Conservation (phyloP, 2,329 filamentous ascomycete species). For the Nothopassalora personata region DNA sequence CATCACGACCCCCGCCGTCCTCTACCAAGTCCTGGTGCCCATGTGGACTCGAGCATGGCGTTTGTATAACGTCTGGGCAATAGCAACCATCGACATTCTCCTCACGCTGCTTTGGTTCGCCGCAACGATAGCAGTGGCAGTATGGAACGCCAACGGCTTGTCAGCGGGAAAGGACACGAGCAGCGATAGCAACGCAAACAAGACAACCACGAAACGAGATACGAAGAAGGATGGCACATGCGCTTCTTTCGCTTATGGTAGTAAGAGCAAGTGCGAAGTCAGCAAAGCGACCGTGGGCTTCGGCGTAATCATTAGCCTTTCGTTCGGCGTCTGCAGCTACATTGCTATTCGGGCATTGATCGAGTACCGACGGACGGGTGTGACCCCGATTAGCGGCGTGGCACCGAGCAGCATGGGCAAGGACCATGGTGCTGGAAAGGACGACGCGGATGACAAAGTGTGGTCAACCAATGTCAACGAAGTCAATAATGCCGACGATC, state of each 20-base stretch:
- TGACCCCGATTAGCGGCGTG: conserved; percentile 37
- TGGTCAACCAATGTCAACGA: conserved; percentile 42
- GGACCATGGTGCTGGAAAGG: conserved; percentile 35
- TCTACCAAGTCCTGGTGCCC: conserved; percentile 57
- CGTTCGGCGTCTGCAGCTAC: conserved; percentile 49
- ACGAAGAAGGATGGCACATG: conserved; percentile 41
- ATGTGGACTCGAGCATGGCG: conserved; percentile 55
- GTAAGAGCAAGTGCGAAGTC: conserved; percentile 51
- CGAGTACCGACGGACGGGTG: conserved; percentile 54
- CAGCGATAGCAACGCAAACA: conserved; percentile 12
- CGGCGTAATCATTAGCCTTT: conserved; percentile 52
- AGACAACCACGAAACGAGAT: conserved; percentile 31
- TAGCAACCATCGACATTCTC: conserved; percentile 51
- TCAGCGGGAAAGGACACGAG: conserved; percentile 42
- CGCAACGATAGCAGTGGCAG: conserved; percentile 52
- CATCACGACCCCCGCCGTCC: conserved; percentile 52
- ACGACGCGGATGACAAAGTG: conserved; percentile 42
- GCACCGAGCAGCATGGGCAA: conserved; percentile 31
- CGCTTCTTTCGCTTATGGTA: conserved; percentile 52
- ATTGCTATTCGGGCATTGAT: conserved; percentile 52
- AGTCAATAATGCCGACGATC: conserved; percentile 21
- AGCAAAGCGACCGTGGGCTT: conserved; percentile 53
- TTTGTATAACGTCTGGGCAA: conserved; percentile 57
- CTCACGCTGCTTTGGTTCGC: conserved; percentile 55
- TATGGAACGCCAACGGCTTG: conserved; percentile 53